Base-by-base conservation (phyloP, 2,329 filamentous ascomycete species). In the Colletotrichum liriopes region DNA sequence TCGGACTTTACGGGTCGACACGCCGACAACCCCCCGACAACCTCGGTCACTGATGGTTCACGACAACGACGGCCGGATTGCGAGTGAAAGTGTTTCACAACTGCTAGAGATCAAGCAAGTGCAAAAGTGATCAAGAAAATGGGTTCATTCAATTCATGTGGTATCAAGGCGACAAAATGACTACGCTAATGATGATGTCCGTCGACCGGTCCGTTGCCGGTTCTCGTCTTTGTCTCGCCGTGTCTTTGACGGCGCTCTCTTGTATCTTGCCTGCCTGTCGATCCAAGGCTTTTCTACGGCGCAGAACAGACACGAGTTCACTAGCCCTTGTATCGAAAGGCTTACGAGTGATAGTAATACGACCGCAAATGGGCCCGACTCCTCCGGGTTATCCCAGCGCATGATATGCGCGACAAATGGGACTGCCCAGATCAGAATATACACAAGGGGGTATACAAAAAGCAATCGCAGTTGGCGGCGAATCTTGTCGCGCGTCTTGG, bases 401-500 rank as follows among this genome's bases (percentile, higher is more conserved):
- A 91, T 81, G 61, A 90, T 85, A 78, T 95, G 92, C 2, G 86
- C 85, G 2, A 91, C 82, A 76, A 95, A 93, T 0, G 93, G 93
- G 9, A 93, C 82, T 4, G 93, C 82, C 93, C 93, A 96, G 75
- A 94, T 89, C 5, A 89, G 80, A 26, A 93, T 85, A 80, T 96
- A 95, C 5, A 93, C 87, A 23, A 92, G 79, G 0, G 93, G 93
- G 79, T 96, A 96, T 59, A 94, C 90, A 81, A 95, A 94, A 23
- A 95, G 85, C 39, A 93, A 87, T 41, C 92, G 89, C 2, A 95
- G 86, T 77, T 95, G 93, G 12, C 91, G 88, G 55, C 89, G 87
- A 71, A 93, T 91, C 70, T 87, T 88, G 20, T 86, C 83, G 16
- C 90, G 86, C 11, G 87, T 79, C 56, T 80, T 77, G 26, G 78